Evolutionary conservation across 202 grass and related monocot genomes (phyloP), one percentile per base, ranked within the genome.

Genomic region (Carex sylvatica): DNA sequence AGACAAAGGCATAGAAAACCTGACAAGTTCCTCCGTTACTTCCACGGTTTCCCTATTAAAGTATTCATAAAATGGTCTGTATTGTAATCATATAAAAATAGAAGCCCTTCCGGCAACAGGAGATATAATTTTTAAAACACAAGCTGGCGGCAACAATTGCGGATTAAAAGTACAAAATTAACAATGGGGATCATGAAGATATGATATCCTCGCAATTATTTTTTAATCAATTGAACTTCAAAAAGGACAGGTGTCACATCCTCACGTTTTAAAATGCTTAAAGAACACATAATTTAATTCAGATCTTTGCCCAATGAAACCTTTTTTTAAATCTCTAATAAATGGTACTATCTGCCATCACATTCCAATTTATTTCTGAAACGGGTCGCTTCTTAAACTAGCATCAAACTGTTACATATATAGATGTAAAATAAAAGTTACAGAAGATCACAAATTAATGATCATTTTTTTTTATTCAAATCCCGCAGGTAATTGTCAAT

Each of bases 111-210:
- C 19, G 3, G 6, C 59, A 61, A 70, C 6, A 70, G 38, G 28
- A 0, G 14, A 42, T 61, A 40, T 40, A 40, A 40, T 40, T 40
- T 40, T 9, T 19, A 70, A 74, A 74, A 42, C 18, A 46, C 0
- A 47, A 13, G 18, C 24, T 51, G 70, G 13, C 55, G 72, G 72
- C 47, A 56, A 52, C 72, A 77, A 53, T 77, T 15, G 3, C 22
- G 44, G 72, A 55, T 76, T 55, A 75, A 10, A 24, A 75, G 40
- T 54, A 24, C 19, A 75, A 14, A 23, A 76, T 76, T 76, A 74
- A 73, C 38, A 52, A 74, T 74, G 70, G 15, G 15, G 4, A 76
- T 56, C 11, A 31, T 31, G 6, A 56, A 9, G 40, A 44, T 44
- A 44, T 16, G 20, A 77, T 31, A 30, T 56, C 26, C 19, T 16